Base-by-base conservation (phyloP, 768 basidiomycete species). In the Candolleomyces aberdarensis region DNA sequence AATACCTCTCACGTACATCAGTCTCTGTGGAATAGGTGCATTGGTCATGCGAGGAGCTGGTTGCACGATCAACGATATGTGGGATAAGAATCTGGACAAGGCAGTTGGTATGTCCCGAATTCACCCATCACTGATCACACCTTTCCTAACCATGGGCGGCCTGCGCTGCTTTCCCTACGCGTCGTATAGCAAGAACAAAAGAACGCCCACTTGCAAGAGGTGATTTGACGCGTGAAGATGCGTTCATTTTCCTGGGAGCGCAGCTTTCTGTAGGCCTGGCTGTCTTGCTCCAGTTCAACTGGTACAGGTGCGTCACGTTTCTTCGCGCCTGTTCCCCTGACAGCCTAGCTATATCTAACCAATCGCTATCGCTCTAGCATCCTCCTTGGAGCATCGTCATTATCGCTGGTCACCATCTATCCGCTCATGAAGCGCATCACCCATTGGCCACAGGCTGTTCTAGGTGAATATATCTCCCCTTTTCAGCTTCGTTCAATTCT, bases 41-140 rank as follows among this genome's bases (percentile, higher is more conserved):
- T 66, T 97, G 48, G 82, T 98, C 55, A 99, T 99, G 97, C 87
- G 97, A 19, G 94, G 96, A 5, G 97, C 97, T 20, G 97, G 97
- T 3, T 99, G 97, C 74, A 98, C 94, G 3, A 96, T 99, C 66
- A 99, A 99, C 72, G 97, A 99, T 70, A 87, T 99, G 87, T 98
- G 97, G 96, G 97, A 99, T 74, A 83, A 81, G 64, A 86, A 92
- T 62, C 84, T 97, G 49, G 97, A 99, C 80, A 87, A 86, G 70
- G 87, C 88, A 43, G 97, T 98, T 53, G 94, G 96, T 95, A 69
- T 65, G 81, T 67, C 61, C 51, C 43, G 36, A 31, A 32, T 3
- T 29, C 19, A 11, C 57, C 31, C 58, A 17, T 7, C n/a, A 43
- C 39, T 52, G 32, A 22, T 50, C 48, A 13, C 11, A 43, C 4